Evolutionary conservation across 768 basidiomycete species (phyloP).

Genomic region (Tricholoma flavovirens): DNA sequence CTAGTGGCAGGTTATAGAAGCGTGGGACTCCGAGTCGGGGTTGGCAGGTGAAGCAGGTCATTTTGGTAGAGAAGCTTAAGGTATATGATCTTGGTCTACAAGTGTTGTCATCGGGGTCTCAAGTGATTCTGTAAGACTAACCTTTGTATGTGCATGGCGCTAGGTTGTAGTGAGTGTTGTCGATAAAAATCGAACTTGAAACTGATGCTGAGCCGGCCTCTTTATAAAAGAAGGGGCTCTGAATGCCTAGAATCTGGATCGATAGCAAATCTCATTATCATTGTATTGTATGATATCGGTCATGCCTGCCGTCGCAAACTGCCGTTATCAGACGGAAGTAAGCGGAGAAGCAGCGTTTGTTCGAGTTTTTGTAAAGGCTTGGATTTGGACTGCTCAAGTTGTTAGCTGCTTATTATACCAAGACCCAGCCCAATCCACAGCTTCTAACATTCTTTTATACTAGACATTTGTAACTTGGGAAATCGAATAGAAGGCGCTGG

Average conservation of each 20-base stretch:
- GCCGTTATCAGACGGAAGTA: background rate
- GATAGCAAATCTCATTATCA: too few species aligned
- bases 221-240: background rate
- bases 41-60: too few species aligned
- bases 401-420: background rate
- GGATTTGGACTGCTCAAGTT: background rate
- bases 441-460: constrained; percentile 16
- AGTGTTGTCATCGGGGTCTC: too few species aligned
- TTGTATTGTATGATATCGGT: too few species aligned
- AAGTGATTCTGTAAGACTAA: too few species aligned
- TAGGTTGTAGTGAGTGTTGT: too few species aligned
- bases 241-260: too few species aligned
- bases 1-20: too few species aligned
- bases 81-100: too few species aligned
- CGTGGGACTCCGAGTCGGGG: too few species aligned
- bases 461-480: constrained; percentile 10
- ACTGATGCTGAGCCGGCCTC: background rate
- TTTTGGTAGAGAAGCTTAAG: too few species aligned
- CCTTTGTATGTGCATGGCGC: too few species aligned
- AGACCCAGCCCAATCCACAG: constrained; percentile 4
- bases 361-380: background rate
- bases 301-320: background rate
- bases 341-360: background rate
- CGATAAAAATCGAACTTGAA: background rate
- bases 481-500: constrained; percentile 7